These are phyloP conservation scores for Termitomyces heimii DNA, from an alignment of 768 basidiomycete species.

Conservation along the genomic window DNA sequence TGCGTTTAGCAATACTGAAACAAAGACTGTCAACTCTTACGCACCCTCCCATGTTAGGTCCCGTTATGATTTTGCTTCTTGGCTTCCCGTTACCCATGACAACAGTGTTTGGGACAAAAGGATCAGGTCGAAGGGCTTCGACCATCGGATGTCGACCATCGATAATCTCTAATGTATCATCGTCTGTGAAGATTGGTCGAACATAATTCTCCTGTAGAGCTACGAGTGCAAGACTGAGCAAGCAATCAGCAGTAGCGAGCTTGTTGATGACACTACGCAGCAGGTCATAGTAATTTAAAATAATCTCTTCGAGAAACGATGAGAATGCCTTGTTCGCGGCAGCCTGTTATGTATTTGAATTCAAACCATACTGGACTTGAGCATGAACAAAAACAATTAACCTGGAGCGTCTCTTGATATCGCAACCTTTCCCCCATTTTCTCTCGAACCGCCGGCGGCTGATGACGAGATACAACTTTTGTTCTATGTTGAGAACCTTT, in stretches of 20 bases:
- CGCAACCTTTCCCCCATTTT: slow-evolving; percentile 71
- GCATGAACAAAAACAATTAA: slow-evolving; percentile 9
- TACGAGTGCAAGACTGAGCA: slow-evolving; percentile 78
- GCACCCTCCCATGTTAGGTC: slow-evolving; percentile 80
- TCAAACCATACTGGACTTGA: neutral
- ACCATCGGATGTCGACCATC: slow-evolving; percentile 95
- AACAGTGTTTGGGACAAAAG: slow-evolving; percentile 84
- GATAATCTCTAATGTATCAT: slow-evolving; percentile 62
- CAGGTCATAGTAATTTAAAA: slow-evolving; percentile 57
- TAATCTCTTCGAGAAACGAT: slow-evolving; percentile 65
- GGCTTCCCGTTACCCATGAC: slow-evolving; percentile 49
- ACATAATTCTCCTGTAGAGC: slow-evolving; percentile 73
- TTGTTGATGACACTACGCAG: slow-evolving; percentile 75
- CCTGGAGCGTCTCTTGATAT: slow-evolving; percentile 63
- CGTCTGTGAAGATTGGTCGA: slow-evolving; percentile 68
- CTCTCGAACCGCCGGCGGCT: slow-evolving; percentile 57
- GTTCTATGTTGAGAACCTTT: slow-evolving; percentile 44
- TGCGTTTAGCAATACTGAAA: neutral
- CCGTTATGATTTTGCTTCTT: slow-evolving; percentile 69
- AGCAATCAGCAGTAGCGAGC: slow-evolving; percentile 81
- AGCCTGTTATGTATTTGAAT: slow-evolving; percentile 25
- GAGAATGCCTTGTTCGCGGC: slow-evolving; percentile 63
- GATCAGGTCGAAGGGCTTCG: slow-evolving; percentile 68
- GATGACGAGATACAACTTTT: slow-evolving; percentile 65
- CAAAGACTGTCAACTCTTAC: slow-evolving; percentile 9